phyloP scores from a whole-genome alignment of 169 alveolate species.

The Eimeria sp. region DNA sequence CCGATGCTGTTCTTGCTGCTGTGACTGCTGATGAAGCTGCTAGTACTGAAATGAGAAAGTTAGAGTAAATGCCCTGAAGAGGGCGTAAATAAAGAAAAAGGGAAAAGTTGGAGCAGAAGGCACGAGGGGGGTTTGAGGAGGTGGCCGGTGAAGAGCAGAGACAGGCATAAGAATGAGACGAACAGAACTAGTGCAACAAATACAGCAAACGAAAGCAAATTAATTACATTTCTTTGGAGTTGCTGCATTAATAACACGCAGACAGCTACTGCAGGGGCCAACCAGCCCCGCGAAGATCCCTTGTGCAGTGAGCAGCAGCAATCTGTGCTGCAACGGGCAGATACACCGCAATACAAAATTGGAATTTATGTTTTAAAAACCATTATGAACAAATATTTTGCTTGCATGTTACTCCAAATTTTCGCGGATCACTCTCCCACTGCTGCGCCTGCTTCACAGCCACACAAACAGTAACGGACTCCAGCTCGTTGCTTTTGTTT shows the following conservation, averaged over 20 bases:
- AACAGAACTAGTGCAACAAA: background rate
- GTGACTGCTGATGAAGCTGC: background rate
- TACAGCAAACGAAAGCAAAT: background rate
- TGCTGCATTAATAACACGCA: background rate
- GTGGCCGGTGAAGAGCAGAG: background rate
- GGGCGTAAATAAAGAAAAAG: background rate
- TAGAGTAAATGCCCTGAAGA: background rate
- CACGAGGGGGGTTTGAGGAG: background rate
- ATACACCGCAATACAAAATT: background rate
- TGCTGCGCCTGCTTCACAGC: background rate
- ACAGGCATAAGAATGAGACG: constrained; percentile 3
- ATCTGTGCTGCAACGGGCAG: background rate
- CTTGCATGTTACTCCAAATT: background rate
- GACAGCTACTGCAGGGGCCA: background rate
- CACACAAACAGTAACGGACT: background rate
- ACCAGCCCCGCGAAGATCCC: constrained; percentile 20
- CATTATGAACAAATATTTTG: background rate
- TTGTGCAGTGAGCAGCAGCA: background rate
- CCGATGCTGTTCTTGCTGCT: background rate
- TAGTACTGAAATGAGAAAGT: background rate
- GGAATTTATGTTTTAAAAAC: background rate
- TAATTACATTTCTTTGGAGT: background rate
- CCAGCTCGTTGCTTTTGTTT: background rate
- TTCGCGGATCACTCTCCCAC: background rate
- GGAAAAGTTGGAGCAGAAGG: background rate